Evolutionary conservation across 495 filamentous ascomycete genomes (phyloP).

Genomic region (Podospora comata): DNA sequence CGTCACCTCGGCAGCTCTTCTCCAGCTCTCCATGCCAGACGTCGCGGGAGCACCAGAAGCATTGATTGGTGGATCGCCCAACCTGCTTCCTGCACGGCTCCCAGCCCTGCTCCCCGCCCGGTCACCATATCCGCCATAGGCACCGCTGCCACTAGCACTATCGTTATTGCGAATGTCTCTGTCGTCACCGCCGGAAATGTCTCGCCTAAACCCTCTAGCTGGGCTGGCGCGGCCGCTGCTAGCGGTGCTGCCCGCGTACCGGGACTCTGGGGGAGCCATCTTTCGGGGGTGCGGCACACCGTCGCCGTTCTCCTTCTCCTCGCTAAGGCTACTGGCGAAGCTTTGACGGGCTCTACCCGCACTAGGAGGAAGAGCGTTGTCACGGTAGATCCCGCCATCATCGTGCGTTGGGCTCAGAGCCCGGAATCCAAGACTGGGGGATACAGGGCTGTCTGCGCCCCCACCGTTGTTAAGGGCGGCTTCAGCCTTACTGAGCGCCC

Average conservation of each 20-base stretch:
- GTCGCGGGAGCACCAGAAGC: conserved; percentile 39
- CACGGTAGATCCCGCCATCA: conserved; percentile 55
- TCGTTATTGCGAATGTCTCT: conserved; percentile 26
- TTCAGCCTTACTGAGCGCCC: conserved; percentile 58
- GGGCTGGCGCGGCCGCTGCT: conserved; percentile 59
- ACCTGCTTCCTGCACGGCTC: conserved; percentile 47
- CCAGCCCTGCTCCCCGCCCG: conserved; percentile 38
- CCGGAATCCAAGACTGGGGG: conserved; percentile 30
- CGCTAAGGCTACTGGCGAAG: conserved; percentile 69
- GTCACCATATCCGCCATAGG: conserved; percentile 28
- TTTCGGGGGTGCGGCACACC: conserved; percentile 44
- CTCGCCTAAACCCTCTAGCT: conserved; percentile 40
- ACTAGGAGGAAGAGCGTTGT: conserved; percentile 42
- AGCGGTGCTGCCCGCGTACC: conserved; percentile 45
- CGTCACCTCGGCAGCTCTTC: conserved; percentile 96
- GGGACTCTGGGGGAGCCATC: conserved; percentile 52
- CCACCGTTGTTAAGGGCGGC: conserved; percentile 41
- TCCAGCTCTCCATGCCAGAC: conserved; percentile 86
- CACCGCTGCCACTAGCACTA: conserved; percentile 23
- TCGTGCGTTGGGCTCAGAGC: conserved; percentile 46
- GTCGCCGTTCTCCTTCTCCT: conserved; percentile 76
- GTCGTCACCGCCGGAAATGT: conserved; percentile 23
- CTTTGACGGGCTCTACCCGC: conserved; percentile 54
- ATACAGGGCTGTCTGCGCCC: conserved; percentile 42
- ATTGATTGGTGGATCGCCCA: conserved; percentile 26